A percentile compares a stretch with the other conserved stretches of the same genome.
phyloP scores from a whole-genome alignment of 352 stramenopile genomes.

The Pythium insidiosum region DNA sequence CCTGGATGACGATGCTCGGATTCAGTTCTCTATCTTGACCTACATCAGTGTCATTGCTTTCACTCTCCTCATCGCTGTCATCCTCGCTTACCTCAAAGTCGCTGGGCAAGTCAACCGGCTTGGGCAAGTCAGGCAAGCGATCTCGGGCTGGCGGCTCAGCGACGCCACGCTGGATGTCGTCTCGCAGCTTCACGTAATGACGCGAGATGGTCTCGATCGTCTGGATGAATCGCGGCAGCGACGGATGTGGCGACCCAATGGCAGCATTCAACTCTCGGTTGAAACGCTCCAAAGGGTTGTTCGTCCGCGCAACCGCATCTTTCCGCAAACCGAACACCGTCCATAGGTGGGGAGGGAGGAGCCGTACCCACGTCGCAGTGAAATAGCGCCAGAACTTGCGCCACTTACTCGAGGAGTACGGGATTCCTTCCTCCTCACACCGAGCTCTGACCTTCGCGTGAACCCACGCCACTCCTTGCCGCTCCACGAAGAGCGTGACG shows the following conservation, averaged over 20 bases:
- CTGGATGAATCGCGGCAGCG: neutral
- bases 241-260: neutral
- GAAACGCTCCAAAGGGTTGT: slow-evolving; percentile 10
- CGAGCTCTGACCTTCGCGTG: neutral
- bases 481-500: slow-evolving; percentile 14
- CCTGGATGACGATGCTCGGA: too few species aligned
- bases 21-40: too few species aligned
- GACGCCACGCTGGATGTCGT: neutral
- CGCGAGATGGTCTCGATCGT: slow-evolving; percentile 2
- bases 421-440: neutral
- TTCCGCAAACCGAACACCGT: slow-evolving; percentile 1
- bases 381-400: slow-evolving; percentile 5
- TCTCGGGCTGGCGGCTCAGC: neutral
- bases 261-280: slow-evolving; percentile 5
- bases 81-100: too few species aligned
- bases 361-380: neutral
- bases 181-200: neutral
- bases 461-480: slow-evolving; percentile 2
- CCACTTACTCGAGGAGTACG: neutral
- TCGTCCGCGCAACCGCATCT: neutral
- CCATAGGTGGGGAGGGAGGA: neutral
- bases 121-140: too few species aligned
- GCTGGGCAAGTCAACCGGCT: too few species aligned
- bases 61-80: too few species aligned
- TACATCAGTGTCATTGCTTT: too few species aligned